Base-by-base conservation (phyloP, 108 stramenopile species). In the Nitzschia sp. region DNA sequence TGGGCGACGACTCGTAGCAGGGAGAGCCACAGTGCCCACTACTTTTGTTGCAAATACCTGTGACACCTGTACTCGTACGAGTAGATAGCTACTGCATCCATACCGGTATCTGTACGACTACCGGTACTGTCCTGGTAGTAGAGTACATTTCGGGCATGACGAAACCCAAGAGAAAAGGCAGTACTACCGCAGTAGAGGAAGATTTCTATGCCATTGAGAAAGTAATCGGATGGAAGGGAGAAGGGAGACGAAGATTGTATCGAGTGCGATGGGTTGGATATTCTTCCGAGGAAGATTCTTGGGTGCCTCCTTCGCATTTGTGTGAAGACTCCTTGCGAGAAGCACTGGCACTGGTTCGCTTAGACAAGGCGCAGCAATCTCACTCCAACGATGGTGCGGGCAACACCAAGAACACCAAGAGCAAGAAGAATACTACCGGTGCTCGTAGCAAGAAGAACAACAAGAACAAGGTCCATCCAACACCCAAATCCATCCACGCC, bases 181-280 rank as follows among this genome's bases (percentile, higher is more conserved):
- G 6, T 40, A 8, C 1, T n/a, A 42, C 1, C 3, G 14, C 7
- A 0, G 61, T 62, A 10, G 43, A 43, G 10, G 61, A 44, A 14
- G 61, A 46, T 3, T 62, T 40, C 40, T 62, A 22, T 44, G 61
- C 61, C 43, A 62, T 62, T 44, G 61, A 62, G n/a, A 62, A 46
- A 38, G 43, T 62, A 8, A 42, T 62, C 3, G 61, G 20, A 1
- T 62, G 61, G 61, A 17, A 42, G 43, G 61, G 61, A 11, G 43
- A 44, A 21, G 21, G 22, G 61, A 43, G 20, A 38, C 19, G n/a
- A 20, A 41, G 61, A 62, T 6, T 43, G 41, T 62, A 62, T 22
- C 42, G 22, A 22, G 40, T 62, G 42, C 25, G 43, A 21, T 62
- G 41, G 41, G 11, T 12, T n/a, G 61, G 61, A 19, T 21, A 20